Conservation (phyloP, 2,329 filamentous ascomycete genomes). For the Sclerotinia minor region DNA sequence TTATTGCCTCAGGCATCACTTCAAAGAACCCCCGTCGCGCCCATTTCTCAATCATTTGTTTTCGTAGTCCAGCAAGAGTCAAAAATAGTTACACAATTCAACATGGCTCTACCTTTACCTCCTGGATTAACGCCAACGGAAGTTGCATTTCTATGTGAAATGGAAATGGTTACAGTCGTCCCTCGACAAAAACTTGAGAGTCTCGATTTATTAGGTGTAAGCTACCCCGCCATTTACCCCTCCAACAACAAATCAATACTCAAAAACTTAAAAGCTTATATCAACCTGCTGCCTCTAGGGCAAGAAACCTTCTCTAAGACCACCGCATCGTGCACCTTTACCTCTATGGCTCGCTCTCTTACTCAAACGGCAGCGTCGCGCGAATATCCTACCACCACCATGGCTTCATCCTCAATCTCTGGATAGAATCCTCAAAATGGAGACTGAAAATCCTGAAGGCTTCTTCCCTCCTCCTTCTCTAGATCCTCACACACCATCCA, state of each 20-base stretch:
- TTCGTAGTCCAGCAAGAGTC: neutral
- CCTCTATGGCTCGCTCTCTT: slow-evolving; percentile 95
- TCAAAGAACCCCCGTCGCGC: neutral
- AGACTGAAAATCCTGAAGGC: slow-evolving; percentile 68
- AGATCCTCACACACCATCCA: slow-evolving; percentile 49
- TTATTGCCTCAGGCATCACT: slow-evolving; percentile 5
- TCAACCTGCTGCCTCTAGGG: slow-evolving; percentile 56
- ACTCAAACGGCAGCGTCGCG: slow-evolving; percentile 89
- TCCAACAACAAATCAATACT: slow-evolving; percentile 23
- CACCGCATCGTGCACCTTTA: slow-evolving; percentile 75
- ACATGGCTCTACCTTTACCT: slow-evolving; percentile 42
- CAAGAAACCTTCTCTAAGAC: slow-evolving; percentile 70
- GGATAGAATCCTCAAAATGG: slow-evolving; percentile 73
- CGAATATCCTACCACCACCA: slow-evolving; percentile 86
- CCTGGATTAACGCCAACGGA: slow-evolving; percentile 75
- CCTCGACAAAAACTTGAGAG: slow-evolving; percentile 87
- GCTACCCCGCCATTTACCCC: slow-evolving; percentile 43
- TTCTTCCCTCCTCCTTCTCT: slow-evolving; percentile 78
- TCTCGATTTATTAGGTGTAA: slow-evolving; percentile 81
- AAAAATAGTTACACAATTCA: slow-evolving; percentile 11
- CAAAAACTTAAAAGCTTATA: slow-evolving; percentile 41
- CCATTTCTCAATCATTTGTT: neutral
- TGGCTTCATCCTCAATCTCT: slow-evolving; percentile 83
- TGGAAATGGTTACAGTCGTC: slow-evolving; percentile 92
- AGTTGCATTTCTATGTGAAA: slow-evolving; percentile 93